Conservation (phyloP, 73 alveolate species). For the Paramecium sexaurelia region DNA sequence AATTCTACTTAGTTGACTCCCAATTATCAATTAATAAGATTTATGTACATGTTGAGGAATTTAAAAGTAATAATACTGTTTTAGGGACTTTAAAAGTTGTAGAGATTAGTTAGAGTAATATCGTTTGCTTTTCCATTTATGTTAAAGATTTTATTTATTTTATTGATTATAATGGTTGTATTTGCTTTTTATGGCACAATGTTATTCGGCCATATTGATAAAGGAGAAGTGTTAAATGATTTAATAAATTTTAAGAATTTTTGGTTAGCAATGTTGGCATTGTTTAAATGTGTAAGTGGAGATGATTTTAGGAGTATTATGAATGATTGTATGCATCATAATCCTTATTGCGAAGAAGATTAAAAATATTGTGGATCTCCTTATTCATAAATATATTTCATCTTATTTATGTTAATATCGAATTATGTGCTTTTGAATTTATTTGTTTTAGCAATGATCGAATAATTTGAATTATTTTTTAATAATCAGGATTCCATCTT, state of each 20-base stretch:
- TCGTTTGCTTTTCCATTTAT: background rate
- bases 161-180: background rate
- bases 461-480: background rate
- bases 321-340: background rate
- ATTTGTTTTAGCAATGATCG: constrained; percentile 8
- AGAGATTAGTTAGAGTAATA: constrained; percentile 23
- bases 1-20: background rate
- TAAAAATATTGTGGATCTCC: constrained; percentile 20
- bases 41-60: background rate
- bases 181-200: background rate
- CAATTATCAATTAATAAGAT: background rate
- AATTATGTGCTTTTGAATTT: background rate
- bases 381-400: background rate
- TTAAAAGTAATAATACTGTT: background rate
- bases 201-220: background rate
- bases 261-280: background rate
- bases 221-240: constrained; percentile 22
- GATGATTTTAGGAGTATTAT: constrained; percentile 7
- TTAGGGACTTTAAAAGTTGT: background rate
- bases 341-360: constrained; percentile 10
- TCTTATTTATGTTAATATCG: background rate
- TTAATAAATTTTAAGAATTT: background rate
- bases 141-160: background rate
- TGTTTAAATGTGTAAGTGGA: background rate
- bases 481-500: background rate